These are phyloP conservation scores for Lenwebbia sp. DNA, from an alignment of 345 rosid species.

Conservation along the genomic window DNA sequence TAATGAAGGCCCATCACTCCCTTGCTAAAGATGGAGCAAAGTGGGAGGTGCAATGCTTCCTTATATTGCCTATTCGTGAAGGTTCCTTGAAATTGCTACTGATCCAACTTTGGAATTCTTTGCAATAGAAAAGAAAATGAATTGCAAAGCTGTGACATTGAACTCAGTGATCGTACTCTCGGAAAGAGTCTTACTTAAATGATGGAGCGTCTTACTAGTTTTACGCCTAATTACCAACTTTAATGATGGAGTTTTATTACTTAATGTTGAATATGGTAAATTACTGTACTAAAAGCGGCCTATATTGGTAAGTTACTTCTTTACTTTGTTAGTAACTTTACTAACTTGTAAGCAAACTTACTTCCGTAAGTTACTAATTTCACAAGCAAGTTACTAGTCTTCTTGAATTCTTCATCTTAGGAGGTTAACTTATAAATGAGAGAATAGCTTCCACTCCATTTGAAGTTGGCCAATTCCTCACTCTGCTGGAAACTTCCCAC, in stretches of 20 bases:
- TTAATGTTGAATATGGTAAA: neutral
- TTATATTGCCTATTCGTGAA: neutral
- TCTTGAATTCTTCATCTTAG: too few species aligned
- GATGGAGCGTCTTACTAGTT: neutral
- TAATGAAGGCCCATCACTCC: neutral
- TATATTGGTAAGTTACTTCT: neutral
- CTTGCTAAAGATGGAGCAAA: neutral
- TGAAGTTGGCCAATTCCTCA: neutral
- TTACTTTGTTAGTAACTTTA: neutral
- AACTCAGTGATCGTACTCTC: neutral
- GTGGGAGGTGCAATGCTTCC: neutral
- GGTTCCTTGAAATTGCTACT: neutral
- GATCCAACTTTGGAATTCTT: neutral
- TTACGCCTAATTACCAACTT: neutral
- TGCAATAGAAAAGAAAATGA: neutral
- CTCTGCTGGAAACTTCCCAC: neutral
- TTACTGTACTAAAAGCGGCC: neutral
- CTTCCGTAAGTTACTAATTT: neutral
- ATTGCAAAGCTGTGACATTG: neutral
- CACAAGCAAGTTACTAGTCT: too few species aligned
- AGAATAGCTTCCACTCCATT: neutral
- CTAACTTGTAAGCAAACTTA: neutral
- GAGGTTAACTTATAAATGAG: neutral
- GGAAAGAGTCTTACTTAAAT: neutral
- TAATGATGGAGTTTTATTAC: neutral